Conservation (phyloP, 2,329 filamentous ascomycete genomes). For the Podosphaera xanthii region DNA sequence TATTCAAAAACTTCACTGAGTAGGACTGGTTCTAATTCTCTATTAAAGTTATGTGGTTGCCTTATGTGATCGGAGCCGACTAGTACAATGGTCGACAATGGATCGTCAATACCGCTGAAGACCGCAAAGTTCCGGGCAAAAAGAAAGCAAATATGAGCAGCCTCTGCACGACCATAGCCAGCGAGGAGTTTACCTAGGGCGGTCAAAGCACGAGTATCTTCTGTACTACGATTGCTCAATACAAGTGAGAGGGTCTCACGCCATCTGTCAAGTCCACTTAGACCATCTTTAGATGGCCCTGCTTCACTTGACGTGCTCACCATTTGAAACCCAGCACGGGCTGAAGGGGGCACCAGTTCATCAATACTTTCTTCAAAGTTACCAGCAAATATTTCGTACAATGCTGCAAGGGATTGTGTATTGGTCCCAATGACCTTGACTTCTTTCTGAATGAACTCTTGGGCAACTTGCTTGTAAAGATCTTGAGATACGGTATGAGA, state of each 20-base stretch:
- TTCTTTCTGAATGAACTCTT: slow-evolving; percentile 89
- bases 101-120: slow-evolving; percentile 68
- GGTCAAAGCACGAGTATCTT: slow-evolving; percentile 55
- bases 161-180: slow-evolving; percentile 71
- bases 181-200: slow-evolving; percentile 63
- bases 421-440: slow-evolving; percentile 62
- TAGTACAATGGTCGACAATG: slow-evolving; percentile 54
- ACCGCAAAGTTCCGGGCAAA: slow-evolving; percentile 51
- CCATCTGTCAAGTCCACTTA: slow-evolving; percentile 83
- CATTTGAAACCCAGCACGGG: slow-evolving; percentile 77
- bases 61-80: slow-evolving; percentile 64
- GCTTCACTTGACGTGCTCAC: slow-evolving; percentile 48
- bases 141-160: slow-evolving; percentile 81
- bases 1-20: slow-evolving; percentile 96
- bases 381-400: slow-evolving; percentile 85
- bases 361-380: slow-evolving; percentile 90
- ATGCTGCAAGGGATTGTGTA: slow-evolving; percentile 67
- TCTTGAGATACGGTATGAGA: slow-evolving; percentile 55
- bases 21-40: slow-evolving; percentile 67
- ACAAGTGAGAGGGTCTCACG: slow-evolving; percentile 71
- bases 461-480: slow-evolving; percentile 77
- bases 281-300: slow-evolving; percentile 42
- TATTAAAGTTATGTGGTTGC: slow-evolving; percentile 46
- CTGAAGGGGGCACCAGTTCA: slow-evolving; percentile 80
- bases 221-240: slow-evolving; percentile 64